Evolutionary conservation across 116 monocot genomes (phyloP), one percentile per base, ranked within the genome.

Genomic region (Cymodocea nodosa): DNA sequence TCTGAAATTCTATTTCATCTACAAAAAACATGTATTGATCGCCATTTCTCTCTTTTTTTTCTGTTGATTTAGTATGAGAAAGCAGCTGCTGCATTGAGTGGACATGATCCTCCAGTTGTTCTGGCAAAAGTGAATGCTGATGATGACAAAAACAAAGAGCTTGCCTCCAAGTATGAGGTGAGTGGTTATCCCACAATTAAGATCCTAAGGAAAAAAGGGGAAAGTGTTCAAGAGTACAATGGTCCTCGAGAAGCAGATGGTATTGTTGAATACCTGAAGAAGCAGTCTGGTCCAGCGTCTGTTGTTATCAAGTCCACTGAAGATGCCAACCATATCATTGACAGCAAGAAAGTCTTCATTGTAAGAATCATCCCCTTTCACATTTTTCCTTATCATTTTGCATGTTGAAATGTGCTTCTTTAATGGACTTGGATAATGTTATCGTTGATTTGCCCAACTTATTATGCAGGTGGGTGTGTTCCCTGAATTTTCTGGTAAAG

Each of bases 91-190:
- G 35, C 70, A 39, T 52, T 98, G 62, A 88, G 75, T 67, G 77
- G 76, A 56, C 80, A 92, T 62, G 82, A 92, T 50, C 85, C 92
- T 40, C 92, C 89, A 9, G 62, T 98, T 35, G 76, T 84, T 77
- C 86, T 98, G 60, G 92, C 98, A 35, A 98, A 92, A 70, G 82
- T 98, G 55, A 86, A 98, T 70, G 84, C 82, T 49, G 84, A 77
- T 68, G 92, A 86, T 0, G 77, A 84, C 51, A 35, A 50, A 35
- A 98, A 98, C 76, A 98, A 81, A 68, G 85, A 78, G 5, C 73
- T 98, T 65, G 83, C 85, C 54, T 69, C 80, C 2, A 70, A 80
- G 64, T 86, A 82, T 70, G 84, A 84, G 25, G 61, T 98, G 30
- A 64, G 60, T 17, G 97, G 88, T 17, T 98, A 73, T 52, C 97